Base-by-base conservation (phyloP, 208 protist genomes). In the Wallacemonas collosoma region DNA sequence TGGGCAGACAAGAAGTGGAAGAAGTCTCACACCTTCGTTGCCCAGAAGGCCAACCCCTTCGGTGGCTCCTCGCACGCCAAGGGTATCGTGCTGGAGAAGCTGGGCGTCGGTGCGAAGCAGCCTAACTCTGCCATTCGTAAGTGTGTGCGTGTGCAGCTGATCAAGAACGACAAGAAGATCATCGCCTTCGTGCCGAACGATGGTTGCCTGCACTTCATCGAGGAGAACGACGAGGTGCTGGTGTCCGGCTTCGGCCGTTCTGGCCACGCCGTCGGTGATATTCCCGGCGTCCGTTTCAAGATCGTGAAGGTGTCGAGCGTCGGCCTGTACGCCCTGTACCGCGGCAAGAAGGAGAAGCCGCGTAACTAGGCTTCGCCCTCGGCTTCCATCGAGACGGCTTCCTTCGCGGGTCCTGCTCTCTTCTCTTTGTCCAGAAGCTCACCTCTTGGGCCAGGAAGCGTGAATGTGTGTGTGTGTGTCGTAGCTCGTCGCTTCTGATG, bases 161-260 rank as follows among this genome's bases (percentile, higher is more conserved):
- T 99, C 91, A 99, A 99, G 97, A 99, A 99, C 96, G 98, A 98
- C 80, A 99, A 99, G 97, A 99, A 99, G 84, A 99, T 99, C 85
- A 97, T 99, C 67, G 98, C 98, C 69, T 99, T 99, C 95, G 99
- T 99, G 55, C 99, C 99, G 72, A 88, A 94, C 62, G 99, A 99
- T 88, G 99, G 99, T 98, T 99, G 95, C 83, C 89, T 99, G 11
- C 98, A 99, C 91, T 99, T 98, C 81, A 94, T 99, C 69, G 98
- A 99, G 85, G 99, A 99, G 87, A 99, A 99, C 86, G 97, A 99
- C 87, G 96, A 99, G 88, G 98, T 99, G 56, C 92, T 99, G 47
- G 94, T 99, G 68, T 97, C 98, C 77, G 98, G 98, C 85, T 99
- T 99, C 87, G 99, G 99, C 95, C 97, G 99, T 86, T 93, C 84